Base-by-base conservation (phyloP, 2,329 filamentous ascomycete genomes). In the Xylaria sp. region DNA sequence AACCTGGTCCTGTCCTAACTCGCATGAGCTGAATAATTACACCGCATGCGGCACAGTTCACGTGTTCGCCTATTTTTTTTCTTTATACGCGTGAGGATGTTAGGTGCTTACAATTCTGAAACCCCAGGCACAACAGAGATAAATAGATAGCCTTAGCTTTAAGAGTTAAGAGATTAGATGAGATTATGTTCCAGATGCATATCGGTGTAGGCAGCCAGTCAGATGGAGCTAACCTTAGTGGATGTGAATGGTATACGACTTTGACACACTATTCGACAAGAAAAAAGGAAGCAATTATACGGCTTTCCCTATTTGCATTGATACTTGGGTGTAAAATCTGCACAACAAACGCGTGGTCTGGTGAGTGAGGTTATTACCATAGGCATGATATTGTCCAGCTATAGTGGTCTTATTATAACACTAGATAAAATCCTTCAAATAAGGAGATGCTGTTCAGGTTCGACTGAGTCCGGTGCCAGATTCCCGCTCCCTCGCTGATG, bases 391-490 rank as follows among this genome's bases (percentile, higher is more conserved):
- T 39, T 50, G 5, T 69, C 55, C 20, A 59, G 50, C 52, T 52
- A 65, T 18, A 18, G 63, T 70, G 46, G n/a, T 63, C 44, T 54
- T 63, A 68, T 70, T 60, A 68, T 63, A 63, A 63, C 52, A 63
- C 48, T 23, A 54, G 32, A 63, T 70, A 44, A 65, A 28, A 56
- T 61, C 57, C 52, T 51, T n/a, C n/a, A 48, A n/a, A 37, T 28
- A 48, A 52, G 46, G 51, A 63, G 52, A 46, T 63, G 51, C 41
- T 55, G 39, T 63, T 62, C 34, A 57, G 54, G 57, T 52, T 62
- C 34, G 51, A 18, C 25, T 50, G 63, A 54, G 58, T 39, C 54
- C 18, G 15, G 44, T 50, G 41, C 34, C 61, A 60, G 32, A 65
- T 59, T 50, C 41, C 37, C n/a, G 6, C n/a, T 65, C 23, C 8